These are phyloP conservation scores for Nepenthes mirabilis DNA, from an alignment of 148 eudicot genomes.

Conservation along the genomic window DNA sequence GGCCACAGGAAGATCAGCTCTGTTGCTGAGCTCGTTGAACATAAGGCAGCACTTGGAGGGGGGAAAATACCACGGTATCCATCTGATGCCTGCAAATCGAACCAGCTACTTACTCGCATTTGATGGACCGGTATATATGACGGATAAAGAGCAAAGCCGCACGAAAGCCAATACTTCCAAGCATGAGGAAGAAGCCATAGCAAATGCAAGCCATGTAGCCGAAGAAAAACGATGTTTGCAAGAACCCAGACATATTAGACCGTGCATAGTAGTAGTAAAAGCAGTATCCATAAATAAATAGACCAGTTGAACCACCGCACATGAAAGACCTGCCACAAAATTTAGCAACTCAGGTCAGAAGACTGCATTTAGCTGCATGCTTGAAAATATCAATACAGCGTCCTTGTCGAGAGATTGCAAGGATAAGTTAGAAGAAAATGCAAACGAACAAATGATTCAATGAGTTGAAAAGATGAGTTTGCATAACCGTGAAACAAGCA, in stretches of 20 bases:
- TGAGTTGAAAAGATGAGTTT: too few species aligned
- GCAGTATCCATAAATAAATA: constrained; percentile 14
- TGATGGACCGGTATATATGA: constrained; percentile 13
- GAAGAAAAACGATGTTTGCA: constrained; percentile 15
- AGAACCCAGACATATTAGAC: constrained; percentile 14
- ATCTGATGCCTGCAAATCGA: background rate
- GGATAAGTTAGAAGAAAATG: background rate
- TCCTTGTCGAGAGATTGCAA: background rate
- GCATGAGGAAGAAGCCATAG: constrained; percentile 16
- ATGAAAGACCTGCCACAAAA: constrained; percentile 9
- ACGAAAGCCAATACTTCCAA: constrained; percentile 12
- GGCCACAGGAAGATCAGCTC: too few species aligned
- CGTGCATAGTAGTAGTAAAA: constrained; percentile 16
- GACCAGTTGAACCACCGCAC: constrained; percentile 14
- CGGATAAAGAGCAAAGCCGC: constrained; percentile 12
- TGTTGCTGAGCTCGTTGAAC: too few species aligned
- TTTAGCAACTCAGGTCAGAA: background rate
- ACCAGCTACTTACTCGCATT: constrained; percentile 8
- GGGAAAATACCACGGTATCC: too few species aligned
- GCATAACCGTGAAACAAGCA: too few species aligned
- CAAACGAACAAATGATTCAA: too few species aligned
- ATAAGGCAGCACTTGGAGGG: too few species aligned
- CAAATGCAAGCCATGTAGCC: constrained; percentile 19
- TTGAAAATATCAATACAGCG: background rate
- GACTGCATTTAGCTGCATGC: background rate